These are phyloP conservation scores for Lachnellula subtilissima DNA, from an alignment of 2,329 filamentous ascomycete genomes.

Conservation along the genomic window DNA sequence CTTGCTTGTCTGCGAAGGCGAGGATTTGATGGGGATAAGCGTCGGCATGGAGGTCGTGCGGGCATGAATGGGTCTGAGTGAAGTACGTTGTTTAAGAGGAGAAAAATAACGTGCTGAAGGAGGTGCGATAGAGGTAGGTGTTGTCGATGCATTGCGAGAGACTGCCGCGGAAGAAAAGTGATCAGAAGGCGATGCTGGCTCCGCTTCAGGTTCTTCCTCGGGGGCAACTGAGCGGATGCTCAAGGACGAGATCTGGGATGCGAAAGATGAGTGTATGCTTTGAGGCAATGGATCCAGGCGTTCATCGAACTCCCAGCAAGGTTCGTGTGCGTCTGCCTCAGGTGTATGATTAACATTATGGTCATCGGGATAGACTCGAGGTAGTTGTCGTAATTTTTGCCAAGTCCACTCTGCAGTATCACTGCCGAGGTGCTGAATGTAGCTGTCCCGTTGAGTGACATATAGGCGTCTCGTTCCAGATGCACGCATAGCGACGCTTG, in stretches of 20 bases:
- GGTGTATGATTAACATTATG: constrained; percentile 44
- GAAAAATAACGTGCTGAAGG: constrained; percentile 13
- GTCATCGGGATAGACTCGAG: constrained; percentile 48
- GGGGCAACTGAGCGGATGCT: constrained; percentile 30
- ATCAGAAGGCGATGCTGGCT: constrained; percentile 27
- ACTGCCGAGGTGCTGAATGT: constrained; percentile 54
- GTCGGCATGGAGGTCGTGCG: constrained; percentile 52
- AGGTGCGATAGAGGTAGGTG: constrained; percentile 22
- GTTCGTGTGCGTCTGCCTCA: constrained; percentile 58
- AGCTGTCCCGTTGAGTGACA: constrained; percentile 70
- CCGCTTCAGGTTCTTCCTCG: constrained; percentile 24
- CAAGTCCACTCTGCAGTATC: constrained; percentile 58
- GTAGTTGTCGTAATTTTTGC: constrained; percentile 61
- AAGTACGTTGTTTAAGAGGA: constrained; percentile 26
- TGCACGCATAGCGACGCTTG: constrained; percentile 69
- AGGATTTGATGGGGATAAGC: constrained; percentile 34
- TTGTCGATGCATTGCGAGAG: constrained; percentile 24
- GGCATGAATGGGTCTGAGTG: constrained; percentile 43
- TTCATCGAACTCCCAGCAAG: constrained; percentile 64
- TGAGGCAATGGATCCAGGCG: constrained; percentile 51
- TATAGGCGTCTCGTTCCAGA: constrained; percentile 60
- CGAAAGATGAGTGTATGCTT: constrained; percentile 35
- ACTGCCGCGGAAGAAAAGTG: constrained; percentile 28
- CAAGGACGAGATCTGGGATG: not conserved
- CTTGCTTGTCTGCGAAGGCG: constrained; percentile 35